Evolutionary conservation across 345 rosid species (phyloP).

Genomic region (Eucalyptus coolabah): DNA sequence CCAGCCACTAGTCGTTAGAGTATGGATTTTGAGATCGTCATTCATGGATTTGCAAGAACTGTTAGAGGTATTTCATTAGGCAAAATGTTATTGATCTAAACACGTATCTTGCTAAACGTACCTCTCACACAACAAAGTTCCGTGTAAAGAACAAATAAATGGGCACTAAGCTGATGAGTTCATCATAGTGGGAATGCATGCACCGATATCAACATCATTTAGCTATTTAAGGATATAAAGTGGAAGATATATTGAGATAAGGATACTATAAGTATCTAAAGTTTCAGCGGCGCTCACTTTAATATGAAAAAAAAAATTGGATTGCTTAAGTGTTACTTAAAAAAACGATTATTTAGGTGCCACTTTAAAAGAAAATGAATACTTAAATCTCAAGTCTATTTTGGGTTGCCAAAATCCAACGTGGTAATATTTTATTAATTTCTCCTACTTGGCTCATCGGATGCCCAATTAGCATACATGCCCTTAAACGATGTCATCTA

Average conservation of each 20-base stretch:
- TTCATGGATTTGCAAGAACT: background rate
- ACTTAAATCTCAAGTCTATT: rapidly evolving
- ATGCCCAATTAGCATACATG: no score
- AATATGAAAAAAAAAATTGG: no score
- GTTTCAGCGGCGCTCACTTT: rapidly evolving
- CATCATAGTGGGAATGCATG: background rate
- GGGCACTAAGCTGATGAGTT: background rate
- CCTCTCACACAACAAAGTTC: background rate
- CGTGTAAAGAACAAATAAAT: background rate
- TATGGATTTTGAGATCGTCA: background rate
- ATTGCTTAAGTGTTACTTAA: no score
- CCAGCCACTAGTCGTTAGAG: background rate
- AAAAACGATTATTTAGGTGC: no score
- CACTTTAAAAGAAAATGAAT: no score
- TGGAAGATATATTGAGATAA: background rate
- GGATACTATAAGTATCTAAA: no score
- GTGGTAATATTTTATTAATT: no score
- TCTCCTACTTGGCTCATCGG: no score
- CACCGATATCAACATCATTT: background rate
- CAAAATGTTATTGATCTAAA: background rate
- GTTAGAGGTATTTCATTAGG: no score
- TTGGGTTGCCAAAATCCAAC: no score
- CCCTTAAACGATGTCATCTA: no score
- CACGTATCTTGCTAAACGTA: background rate
- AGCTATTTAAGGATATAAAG: background rate